Evolutionary conservation across 495 filamentous ascomycete species (phyloP), one percentile per base, ranked within the genome.

Genomic region (Geoglossum glabrum): DNA sequence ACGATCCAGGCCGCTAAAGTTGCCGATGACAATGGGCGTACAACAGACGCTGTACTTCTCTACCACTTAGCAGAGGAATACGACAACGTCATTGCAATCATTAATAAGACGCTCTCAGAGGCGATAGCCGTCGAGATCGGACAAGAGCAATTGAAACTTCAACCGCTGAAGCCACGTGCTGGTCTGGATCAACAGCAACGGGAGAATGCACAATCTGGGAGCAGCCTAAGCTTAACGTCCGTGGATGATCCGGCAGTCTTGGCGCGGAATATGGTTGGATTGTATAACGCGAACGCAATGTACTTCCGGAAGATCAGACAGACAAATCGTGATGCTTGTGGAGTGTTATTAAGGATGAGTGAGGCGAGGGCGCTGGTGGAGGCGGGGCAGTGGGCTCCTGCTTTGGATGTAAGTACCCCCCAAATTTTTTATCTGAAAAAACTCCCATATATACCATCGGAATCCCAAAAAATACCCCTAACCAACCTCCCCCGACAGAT

Each of bases 11-110:
- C 92, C 33, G 92, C 92, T 34, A 81, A 79, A 55, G 83, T 88
- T 57, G 92, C 92, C 5, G 90, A 97, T 61, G 93, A 97, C 64
- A 93, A 87, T 67, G 90, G 93, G 34, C 77, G 93, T 38, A 84
- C 82, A 1, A 87, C 87, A 7, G 92, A 99, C 68, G 89, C 93
- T 0, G 90, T 96, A 5, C 75, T 99, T 50, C 72, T 99, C 40
- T 96, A 92, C 65, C 90, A 97, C 67, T 77, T 99, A 36, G 90
- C 90, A 0, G 86, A 86, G 63, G 87, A 99, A 64, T 97, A 93
- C 66, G 88, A 97, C 62, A 85, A 78, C 58, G 93, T 96, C 43
- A 79, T 96, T 57, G 71, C 77, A 45, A 90, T 95, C 61, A 79
- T 95, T 61, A 95, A 90, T 68, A 82, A 87, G 30, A 81, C 88